phyloP scores from a whole-genome alignment of 2,329 filamentous ascomycete species.

The Aureobasidium lini region DNA sequence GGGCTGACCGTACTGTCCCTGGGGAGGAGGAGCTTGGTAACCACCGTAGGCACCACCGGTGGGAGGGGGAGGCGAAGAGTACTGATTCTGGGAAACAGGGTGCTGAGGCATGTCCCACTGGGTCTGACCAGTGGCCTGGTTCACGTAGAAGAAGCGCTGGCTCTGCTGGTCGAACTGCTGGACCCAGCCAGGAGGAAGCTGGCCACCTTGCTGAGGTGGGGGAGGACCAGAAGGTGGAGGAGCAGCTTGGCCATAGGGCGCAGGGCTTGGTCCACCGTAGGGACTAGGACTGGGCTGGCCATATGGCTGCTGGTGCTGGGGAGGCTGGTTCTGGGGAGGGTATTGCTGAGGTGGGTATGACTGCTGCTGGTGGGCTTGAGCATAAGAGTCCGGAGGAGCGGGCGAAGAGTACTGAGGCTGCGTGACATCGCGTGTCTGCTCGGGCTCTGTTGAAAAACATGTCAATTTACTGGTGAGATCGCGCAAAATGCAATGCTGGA shows the following conservation, averaged over 20 bases:
- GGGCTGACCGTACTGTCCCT: conserved; percentile 13
- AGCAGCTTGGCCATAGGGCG: conserved; percentile 20
- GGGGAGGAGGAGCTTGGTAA: conserved; percentile 23
- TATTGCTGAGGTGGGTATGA: conserved; percentile 22
- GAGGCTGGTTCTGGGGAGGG: conserved; percentile 15
- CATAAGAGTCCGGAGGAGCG: conserved; percentile 15
- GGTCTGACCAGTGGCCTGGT: conserved; percentile 52
- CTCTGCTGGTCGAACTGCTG: conserved; percentile 55
- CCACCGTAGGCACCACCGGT: conserved; percentile 12
- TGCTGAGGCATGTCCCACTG: conserved; percentile 55
- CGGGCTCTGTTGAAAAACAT: not conserved
- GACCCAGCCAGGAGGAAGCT: conserved; percentile 54
- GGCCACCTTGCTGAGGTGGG: conserved; percentile 31
- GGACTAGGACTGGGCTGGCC: conserved; percentile 7
- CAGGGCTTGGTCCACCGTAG: conserved; percentile 13
- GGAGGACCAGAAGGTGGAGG: conserved; percentile 25
- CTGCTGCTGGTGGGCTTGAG: conserved; percentile 23
- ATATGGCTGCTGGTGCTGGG: conserved; percentile 13
- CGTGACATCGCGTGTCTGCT: conserved; percentile 3
- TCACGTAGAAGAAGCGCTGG: conserved; percentile 59
- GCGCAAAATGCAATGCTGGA: not conserved
- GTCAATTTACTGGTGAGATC: conserved; percentile 3
- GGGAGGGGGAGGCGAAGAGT: conserved; percentile 1
- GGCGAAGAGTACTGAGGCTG: conserved; percentile 1
- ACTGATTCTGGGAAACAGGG: conserved; percentile 18